A percentile compares a stretch with the other conserved stretches of the same genome.
phyloP scores from a whole-genome alignment of 768 basidiomycete species.

The Lepiota venenata region DNA sequence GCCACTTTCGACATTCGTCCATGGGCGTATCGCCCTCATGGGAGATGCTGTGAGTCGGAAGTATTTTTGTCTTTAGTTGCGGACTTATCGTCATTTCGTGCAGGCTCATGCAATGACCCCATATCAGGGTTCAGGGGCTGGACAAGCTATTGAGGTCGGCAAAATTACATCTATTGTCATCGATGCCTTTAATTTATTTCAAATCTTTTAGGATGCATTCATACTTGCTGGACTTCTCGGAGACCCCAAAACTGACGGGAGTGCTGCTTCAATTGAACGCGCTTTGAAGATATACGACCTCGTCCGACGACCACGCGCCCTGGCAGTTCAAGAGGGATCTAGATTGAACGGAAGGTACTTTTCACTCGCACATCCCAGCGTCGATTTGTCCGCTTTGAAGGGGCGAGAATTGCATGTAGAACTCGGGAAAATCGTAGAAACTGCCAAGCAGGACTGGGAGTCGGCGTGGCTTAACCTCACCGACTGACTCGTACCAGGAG shows the following conservation, averaged over 20 bases:
- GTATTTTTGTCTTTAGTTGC: neutral
- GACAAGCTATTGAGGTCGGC: conserved; percentile 27
- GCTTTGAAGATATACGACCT: conserved; percentile 46
- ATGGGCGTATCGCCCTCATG: conserved; percentile 46
- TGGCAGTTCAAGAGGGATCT: conserved; percentile 32
- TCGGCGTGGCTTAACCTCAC: conserved; percentile 57
- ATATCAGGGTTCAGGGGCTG: conserved; percentile 28
- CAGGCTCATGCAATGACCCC: conserved; percentile 31
- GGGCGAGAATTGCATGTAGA: conserved; percentile 26
- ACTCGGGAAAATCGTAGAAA: conserved; percentile 35
- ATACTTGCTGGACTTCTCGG: conserved; percentile 42
- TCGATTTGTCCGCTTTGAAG: conserved; percentile 25
- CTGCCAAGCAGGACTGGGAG: conserved; percentile 51
- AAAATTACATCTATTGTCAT: too few species aligned
- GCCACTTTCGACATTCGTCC: conserved; percentile 47
- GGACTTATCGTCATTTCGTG: neutral
- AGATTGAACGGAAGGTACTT: conserved; percentile 41
- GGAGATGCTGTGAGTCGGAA: conserved; percentile 44
- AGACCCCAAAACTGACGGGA: conserved; percentile 40
- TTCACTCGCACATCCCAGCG: conserved; percentile 29
- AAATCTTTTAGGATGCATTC: conserved; percentile 43
- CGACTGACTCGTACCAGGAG: conserved; percentile 38
- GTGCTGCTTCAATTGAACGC: conserved; percentile 23
- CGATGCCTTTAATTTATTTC: too few species aligned
- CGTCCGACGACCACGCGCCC: conserved; percentile 44